Evolutionary conservation across 257 asterid genomes (phyloP).

Genomic region (Nicotiana noctiflora): DNA sequence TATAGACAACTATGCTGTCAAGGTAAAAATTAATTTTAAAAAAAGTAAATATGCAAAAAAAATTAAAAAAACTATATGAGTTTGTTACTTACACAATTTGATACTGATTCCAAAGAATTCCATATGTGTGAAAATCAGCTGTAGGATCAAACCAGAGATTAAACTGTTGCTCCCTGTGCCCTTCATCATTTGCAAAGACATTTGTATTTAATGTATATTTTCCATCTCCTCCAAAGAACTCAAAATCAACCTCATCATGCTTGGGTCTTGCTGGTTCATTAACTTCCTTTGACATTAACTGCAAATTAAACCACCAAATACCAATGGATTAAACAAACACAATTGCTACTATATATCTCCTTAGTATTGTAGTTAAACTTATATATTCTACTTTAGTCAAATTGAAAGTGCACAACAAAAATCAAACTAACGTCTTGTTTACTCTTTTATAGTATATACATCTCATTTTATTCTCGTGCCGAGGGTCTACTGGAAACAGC

Average conservation of each 20-base stretch:
- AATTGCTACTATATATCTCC: background rate
- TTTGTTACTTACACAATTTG: constrained; percentile 21
- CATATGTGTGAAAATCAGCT: background rate
- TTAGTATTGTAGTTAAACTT: too few relatives aligned
- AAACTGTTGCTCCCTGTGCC: constrained; percentile 23
- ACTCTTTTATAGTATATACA: too few relatives aligned
- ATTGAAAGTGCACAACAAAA: too few relatives aligned
- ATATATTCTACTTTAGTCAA: too few relatives aligned
- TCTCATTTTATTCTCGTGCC: too few relatives aligned
- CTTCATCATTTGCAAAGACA: constrained; percentile 19
- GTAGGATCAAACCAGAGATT: constrained; percentile 27
- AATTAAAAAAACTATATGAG: background rate
- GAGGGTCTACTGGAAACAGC: too few relatives aligned
- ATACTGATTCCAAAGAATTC: constrained; percentile 22
- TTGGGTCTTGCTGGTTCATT: background rate
- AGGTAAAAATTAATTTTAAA: too few relatives aligned
- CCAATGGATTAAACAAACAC: background rate
- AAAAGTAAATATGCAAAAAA: background rate
- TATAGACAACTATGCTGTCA: background rate
- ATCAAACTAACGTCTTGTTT: too few relatives aligned
- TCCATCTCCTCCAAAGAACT: constrained; percentile 15
- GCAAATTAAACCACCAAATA: background rate
- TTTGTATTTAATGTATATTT: constrained; percentile 15
- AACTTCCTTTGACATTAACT: constrained; percentile 6
- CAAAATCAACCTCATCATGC: constrained; percentile 29